phyloP scores from a whole-genome alignment of 139 green algal species.

The Choricystis sp. region DNA sequence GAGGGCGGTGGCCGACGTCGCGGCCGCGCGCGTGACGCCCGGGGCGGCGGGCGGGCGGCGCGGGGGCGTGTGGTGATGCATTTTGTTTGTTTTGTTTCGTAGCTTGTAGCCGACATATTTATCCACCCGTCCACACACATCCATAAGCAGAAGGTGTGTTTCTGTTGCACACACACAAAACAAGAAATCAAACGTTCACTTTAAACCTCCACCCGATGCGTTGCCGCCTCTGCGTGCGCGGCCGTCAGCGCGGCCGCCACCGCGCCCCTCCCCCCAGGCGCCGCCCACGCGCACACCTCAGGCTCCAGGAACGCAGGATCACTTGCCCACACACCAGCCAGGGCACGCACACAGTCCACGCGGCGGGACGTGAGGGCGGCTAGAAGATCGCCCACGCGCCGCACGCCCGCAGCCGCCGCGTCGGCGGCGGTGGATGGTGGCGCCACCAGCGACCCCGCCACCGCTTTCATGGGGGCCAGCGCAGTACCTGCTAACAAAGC shows the following conservation, averaged over 20 bases:
- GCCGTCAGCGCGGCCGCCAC: slow-evolving; percentile 32
- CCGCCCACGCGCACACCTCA: slow-evolving; percentile 42
- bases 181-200: no score
- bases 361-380: slow-evolving; percentile 11
- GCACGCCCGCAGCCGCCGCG: slow-evolving; percentile 35
- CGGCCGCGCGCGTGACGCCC: not conserved
- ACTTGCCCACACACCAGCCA: slow-evolving; percentile 26
- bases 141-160: no score
- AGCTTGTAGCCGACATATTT: no score
- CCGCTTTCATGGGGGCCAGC: slow-evolving; percentile 20
- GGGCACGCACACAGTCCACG: slow-evolving; percentile 18
- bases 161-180: no score
- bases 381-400: slow-evolving; percentile 40
- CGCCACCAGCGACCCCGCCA: slow-evolving; percentile 20
- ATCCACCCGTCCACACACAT: no score
- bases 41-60: no score
- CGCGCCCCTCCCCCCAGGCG: slow-evolving; percentile 8
- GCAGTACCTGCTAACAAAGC: slow-evolving; percentile 68
- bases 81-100: no score
- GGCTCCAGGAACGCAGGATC: slow-evolving; percentile 25
- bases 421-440: slow-evolving; percentile 22
- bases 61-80: no score
- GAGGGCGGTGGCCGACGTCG: not conserved
- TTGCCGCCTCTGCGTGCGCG: not conserved
- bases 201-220: not conserved